Percentiles rank a stretch among this genome's conserved stretches.
These are phyloP conservation scores for Paxillus ammoniavirescens DNA, from an alignment of 768 basidiomycete species.

Conservation along the genomic window DNA sequence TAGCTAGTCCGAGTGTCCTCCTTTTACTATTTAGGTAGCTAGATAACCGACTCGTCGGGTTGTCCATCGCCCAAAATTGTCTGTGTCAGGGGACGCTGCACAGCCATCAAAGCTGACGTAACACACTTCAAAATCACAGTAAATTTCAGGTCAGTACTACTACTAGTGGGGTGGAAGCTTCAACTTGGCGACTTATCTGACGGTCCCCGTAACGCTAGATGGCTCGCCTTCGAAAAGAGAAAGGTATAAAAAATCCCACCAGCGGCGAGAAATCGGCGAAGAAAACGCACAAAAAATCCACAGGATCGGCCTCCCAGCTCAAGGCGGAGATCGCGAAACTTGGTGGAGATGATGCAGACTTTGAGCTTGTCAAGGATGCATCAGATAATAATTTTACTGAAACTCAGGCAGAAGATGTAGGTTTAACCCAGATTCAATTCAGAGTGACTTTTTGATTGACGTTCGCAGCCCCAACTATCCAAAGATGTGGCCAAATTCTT, in stretches of 20 bases:
- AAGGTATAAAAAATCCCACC: background rate
- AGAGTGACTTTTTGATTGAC: background rate
- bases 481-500: conserved; percentile 49
- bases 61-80: too few relatives aligned
- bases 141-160: background rate
- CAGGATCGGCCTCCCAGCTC: conserved; percentile 3
- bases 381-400: conserved; percentile 32
- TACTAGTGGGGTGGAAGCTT: too few relatives aligned
- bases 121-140: too few relatives aligned
- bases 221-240: conserved; percentile 17
- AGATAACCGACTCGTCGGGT: too few relatives aligned
- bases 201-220: background rate
- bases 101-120: too few relatives aligned
- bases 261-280: background rate
- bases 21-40: too few relatives aligned
- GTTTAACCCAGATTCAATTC: conserved; percentile 7
- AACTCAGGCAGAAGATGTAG: conserved; percentile 33
- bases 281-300: background rate
- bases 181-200: too few relatives aligned
- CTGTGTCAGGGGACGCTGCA: too few relatives aligned
- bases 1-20: too few relatives aligned
- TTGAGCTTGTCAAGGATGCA: conserved; percentile 42
- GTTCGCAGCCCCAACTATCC: conserved; percentile 37
- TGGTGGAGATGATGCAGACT: conserved; percentile 48
- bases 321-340: conserved; percentile 39